phyloP scores from a whole-genome alignment of 768 basidiomycete genomes.

The Leccinum fibrillosum region DNA sequence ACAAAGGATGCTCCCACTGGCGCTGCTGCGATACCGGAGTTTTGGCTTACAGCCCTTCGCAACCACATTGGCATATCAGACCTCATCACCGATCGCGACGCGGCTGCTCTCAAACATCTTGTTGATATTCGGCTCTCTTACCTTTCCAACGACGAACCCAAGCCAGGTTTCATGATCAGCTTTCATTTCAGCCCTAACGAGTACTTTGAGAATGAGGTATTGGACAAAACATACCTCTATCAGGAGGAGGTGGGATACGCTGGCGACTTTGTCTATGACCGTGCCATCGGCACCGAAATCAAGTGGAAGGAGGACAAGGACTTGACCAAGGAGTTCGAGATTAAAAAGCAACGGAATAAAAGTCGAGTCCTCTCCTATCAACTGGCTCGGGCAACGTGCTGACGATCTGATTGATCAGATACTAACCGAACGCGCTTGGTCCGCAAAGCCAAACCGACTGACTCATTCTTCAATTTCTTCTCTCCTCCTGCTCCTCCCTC shows the following conservation, averaged over 20 bases:
- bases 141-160: slow-evolving; percentile 56
- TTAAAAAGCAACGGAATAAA: slow-evolving; percentile 99
- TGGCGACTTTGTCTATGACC: slow-evolving; percentile 96
- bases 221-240: slow-evolving; percentile 95
- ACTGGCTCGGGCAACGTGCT: not conserved
- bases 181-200: slow-evolving; percentile 84
- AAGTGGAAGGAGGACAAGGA: slow-evolving; percentile 99
- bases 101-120: slow-evolving; percentile 77
- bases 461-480: slow-evolving; percentile 99
- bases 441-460: slow-evolving; percentile 83
- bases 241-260: slow-evolving; percentile 90
- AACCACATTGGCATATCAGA: slow-evolving; percentile 87
- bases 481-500: slow-evolving; percentile 70
- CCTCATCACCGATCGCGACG: slow-evolving; percentile 92
- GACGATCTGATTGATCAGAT: slow-evolving; percentile 39
- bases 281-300: slow-evolving; percentile 87
- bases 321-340: slow-evolving; percentile 95
- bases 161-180: slow-evolving; percentile 88
- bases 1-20: slow-evolving; percentile 47
- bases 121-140: slow-evolving; percentile 80
- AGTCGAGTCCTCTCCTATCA: slow-evolving; percentile 44
- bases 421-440: slow-evolving; percentile 82
- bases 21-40: slow-evolving; percentile 70
- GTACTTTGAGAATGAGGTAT: slow-evolving; percentile 78
- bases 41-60: slow-evolving; percentile 96